These are phyloP conservation scores for Termitomyces sp. DNA, from an alignment of 768 basidiomycete species.

Conservation along the genomic window DNA sequence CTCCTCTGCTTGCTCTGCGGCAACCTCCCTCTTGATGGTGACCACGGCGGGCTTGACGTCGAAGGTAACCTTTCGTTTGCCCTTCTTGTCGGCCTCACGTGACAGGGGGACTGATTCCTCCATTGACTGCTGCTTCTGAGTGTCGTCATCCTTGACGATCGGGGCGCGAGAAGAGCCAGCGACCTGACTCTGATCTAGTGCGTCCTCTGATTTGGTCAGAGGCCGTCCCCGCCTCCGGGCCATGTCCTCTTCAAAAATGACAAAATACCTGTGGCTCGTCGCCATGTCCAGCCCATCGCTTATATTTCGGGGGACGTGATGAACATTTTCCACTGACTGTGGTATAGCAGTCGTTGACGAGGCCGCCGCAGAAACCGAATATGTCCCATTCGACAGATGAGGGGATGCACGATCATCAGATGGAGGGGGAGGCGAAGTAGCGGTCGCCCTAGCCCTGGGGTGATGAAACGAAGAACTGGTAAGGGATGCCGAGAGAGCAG, in stretches of 20 bases:
- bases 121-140: slow-evolving; percentile 15
- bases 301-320: slow-evolving; percentile 36
- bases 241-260: slow-evolving; percentile 42
- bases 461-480: slow-evolving; percentile 56
- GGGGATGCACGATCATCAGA: slow-evolving; percentile 12
- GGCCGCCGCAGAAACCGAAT: slow-evolving; percentile 16
- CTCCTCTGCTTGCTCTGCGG: slow-evolving; percentile 28
- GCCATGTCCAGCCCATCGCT: slow-evolving; percentile 41
- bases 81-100: slow-evolving; percentile 36
- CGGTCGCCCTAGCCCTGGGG: slow-evolving; percentile 29
- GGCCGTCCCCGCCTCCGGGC: slow-evolving; percentile 24
- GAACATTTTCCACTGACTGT: slow-evolving; percentile 30
- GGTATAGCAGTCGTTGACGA: slow-evolving; percentile 32
- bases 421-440: slow-evolving; percentile 10
- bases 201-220: slow-evolving; percentile 19
- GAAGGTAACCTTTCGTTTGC: slow-evolving; percentile 72
- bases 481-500: slow-evolving; percentile 71
- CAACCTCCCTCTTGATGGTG: slow-evolving; percentile 39
- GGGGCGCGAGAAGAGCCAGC: slow-evolving; percentile 19
- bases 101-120: slow-evolving; percentile 9
- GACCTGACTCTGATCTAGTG: slow-evolving; percentile 16
- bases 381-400: slow-evolving; percentile 15
- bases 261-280: slow-evolving; percentile 42
- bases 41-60: slow-evolving; percentile 58
- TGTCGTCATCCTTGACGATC: slow-evolving; percentile 17